Evolutionary conservation across 2,329 filamentous ascomycete species (phyloP).

Genomic region (Spiromastix sp.): DNA sequence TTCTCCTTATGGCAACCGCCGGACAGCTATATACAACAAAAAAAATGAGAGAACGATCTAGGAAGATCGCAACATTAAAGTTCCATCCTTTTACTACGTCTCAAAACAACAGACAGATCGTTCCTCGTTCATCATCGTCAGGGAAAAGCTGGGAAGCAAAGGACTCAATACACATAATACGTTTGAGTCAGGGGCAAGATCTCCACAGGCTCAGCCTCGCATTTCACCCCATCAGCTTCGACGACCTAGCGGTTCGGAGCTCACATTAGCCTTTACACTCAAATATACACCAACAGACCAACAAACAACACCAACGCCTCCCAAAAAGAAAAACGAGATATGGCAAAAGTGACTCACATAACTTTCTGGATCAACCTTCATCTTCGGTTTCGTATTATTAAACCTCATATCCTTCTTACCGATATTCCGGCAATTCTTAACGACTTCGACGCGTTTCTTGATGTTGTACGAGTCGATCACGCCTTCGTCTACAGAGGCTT

Average conservation of each 20-base stretch:
- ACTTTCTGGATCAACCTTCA: conserved; percentile 84
- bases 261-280: neutral
- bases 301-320: conserved; percentile 6
- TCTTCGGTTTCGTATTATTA: conserved; percentile 72
- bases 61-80: no score
- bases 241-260: conserved; percentile 43
- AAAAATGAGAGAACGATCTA: no score
- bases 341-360: conserved; percentile 42
- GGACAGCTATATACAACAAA: no score
- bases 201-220: conserved; percentile 60
- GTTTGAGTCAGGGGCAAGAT: conserved; percentile 65
- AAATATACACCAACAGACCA: conserved; percentile 5
- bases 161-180: conserved; percentile 68
- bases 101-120: no score
- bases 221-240: conserved; percentile 69
- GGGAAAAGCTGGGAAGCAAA: no score
- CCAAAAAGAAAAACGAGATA: conserved; percentile 3
- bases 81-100: no score
- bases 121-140: no score
- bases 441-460: conserved; percentile 68
- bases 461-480: conserved; percentile 62
- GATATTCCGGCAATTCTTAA: conserved; percentile 63
- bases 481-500: conserved; percentile 58
- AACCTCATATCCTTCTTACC: conserved; percentile 84
- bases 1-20: no score